Percentiles rank a stretch among this genome's conserved stretches.
phyloP scores from a whole-genome alignment of 352 stramenopile species.

The Globisporangium apiculatum region DNA sequence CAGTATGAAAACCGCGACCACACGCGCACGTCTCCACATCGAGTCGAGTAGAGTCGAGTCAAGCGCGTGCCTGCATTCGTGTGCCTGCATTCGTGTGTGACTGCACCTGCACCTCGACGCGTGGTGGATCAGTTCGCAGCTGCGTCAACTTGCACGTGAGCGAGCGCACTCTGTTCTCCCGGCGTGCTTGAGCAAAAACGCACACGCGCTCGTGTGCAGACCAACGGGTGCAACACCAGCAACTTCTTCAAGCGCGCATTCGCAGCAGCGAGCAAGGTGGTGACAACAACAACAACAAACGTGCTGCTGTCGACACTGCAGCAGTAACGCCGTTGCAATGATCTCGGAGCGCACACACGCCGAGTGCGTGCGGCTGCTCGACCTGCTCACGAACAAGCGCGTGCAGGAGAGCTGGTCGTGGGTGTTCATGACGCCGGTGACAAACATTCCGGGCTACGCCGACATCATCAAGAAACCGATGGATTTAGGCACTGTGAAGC shows the following conservation, averaged over 20 bases:
- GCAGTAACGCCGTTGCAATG: slow-evolving; percentile 19
- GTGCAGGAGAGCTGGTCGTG: slow-evolving; percentile 84
- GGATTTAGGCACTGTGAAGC: slow-evolving; percentile 72
- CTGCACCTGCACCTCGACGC: not conserved
- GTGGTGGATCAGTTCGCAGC: no score
- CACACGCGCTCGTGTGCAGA: not conserved
- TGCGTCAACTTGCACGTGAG: not conserved
- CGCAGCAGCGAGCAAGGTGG: no score
- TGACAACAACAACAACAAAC: no score
- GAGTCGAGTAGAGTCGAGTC: no score
- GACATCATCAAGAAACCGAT: slow-evolving; percentile 78
- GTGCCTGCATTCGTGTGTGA: not conserved
- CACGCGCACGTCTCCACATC: no score
- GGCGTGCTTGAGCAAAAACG: not conserved
- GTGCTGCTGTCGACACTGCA: not conserved
- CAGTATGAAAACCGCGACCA: not conserved
- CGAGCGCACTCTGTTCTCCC: not conserved
- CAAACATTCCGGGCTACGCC: slow-evolving; percentile 57
- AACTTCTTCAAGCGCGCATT: no score
- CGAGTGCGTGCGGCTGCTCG: slow-evolving; percentile 75
- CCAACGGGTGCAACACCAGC: no score
- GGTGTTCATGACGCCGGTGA: slow-evolving; percentile 78
- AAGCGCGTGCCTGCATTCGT: not conserved
- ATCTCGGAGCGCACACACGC: slow-evolving; percentile 68
- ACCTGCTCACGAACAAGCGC: slow-evolving; percentile 70